Base-by-base conservation (phyloP, 305 asterid species). In the Fraxinus angustifolia region DNA sequence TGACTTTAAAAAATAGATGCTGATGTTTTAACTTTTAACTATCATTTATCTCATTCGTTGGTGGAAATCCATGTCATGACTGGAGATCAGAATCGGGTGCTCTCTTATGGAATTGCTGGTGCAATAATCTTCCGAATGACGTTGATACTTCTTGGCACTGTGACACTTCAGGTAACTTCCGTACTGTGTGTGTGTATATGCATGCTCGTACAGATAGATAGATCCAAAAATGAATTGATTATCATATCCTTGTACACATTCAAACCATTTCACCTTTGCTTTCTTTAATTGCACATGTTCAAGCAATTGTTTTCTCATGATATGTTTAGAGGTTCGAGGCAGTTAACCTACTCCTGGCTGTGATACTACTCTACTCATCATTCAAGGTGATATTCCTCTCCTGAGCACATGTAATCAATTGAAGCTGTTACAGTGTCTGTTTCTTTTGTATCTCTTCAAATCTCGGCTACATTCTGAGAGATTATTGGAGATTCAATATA, bases 91-190 rank as follows among this genome's bases (percentile, higher is more conserved):
- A 89, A 84, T 75, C 95, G 95, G 84, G 99, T 96, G 85, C 96
- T 96, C 76, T 90, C 99, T 42, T 96, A 90, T 90, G 99, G 99
- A 75, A 96, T 94, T 87, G 97, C 94, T 74, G 99, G 99, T 80
- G 99, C 99, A 58, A 76, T 96, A 82, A 65, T 96, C 88, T 94
- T 96, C 87, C 87, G 99, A 17, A 84, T 88, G 81, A 81, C 98
- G 14, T 80, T 96, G 89, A 94, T 96, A 85, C 97, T 96, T 87
- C 97, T 96, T 30, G 99, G 99, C 86, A 87, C 98, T 77, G 98
- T 93, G 81, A 92, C 99, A 28, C 89, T 96, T 87, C 98, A 96
- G 99, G 99, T 96, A 79, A 79, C 82, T 88, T 87, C 42, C 77
- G 21, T 38, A 42, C 65, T n/a, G 8, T 73, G 31, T 85, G 34